Base-by-base conservation (phyloP, 2,329 filamentous ascomycete genomes). In the Penicillium sp. region DNA sequence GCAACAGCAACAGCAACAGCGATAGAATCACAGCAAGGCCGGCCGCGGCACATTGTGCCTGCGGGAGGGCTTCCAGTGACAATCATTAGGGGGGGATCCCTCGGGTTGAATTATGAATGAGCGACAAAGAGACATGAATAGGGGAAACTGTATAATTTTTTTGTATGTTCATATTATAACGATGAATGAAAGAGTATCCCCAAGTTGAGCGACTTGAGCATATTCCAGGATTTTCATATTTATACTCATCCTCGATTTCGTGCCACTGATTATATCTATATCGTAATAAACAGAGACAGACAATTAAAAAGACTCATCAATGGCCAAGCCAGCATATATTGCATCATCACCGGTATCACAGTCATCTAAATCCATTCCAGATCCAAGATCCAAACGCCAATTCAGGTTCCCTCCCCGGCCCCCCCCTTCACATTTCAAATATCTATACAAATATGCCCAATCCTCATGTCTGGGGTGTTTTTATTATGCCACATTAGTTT, bases 301-400 rank as follows among this genome's bases (percentile, higher is more conserved):
- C n/a, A n/a, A n/a, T n/a, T n/a, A n/a, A n/a, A n/a, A n/a, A n/a
- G n/a, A n/a, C n/a, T n/a, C n/a, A n/a, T n/a, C n/a, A n/a, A n/a
- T n/a, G n/a, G n/a, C n/a, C n/a, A n/a, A n/a, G n/a, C n/a, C n/a
- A n/a, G 26, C 8, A 28, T 28, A 28, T 28, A 28, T 28, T 28
- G 26, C 4, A 28, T 28, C 20, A 20, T 23, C 23, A 51, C 38
- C 33, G 28, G 45, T 45, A 46, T 52, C 50, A 52, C n/a, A 46
- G 50, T 46, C 20, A 43, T 21, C 40, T 38, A 33, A n/a, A n/a
- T n/a, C n/a, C n/a, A n/a, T n/a, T 46, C 42, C 47, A 53, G 40
- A 52, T 18, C 23, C 30, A 16, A 38, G 18, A 53, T 38, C 40
- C 51, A 47, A 52, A 53, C 51, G 51, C 51, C 51, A 47, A 52